Conservation (phyloP, 2,329 filamentous ascomycete species). For the Curvularia sp. region DNA sequence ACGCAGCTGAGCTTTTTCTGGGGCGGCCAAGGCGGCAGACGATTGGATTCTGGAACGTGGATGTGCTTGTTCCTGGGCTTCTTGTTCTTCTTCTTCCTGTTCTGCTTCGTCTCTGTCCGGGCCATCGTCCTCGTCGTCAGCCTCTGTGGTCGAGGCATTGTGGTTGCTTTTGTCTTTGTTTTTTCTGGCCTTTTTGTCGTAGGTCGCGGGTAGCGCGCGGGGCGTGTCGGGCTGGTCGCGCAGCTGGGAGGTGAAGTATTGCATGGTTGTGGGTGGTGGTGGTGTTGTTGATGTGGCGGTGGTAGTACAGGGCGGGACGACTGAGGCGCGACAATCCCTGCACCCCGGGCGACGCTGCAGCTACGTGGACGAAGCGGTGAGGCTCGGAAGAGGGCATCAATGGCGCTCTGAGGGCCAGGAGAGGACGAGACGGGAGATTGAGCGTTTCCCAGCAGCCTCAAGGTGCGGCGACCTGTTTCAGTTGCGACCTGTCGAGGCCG, state of each 20-base stretch:
- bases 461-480: slow-evolving; percentile 14
- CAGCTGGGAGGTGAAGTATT: slow-evolving; percentile 45
- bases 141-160: slow-evolving; percentile 22
- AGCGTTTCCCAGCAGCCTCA: slow-evolving; percentile 5
- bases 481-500: slow-evolving; percentile 2
- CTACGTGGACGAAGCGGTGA: slow-evolving; percentile 17
- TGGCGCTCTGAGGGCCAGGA: background rate
- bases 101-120: background rate
- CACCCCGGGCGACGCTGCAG: background rate
- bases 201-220: slow-evolving; percentile 44
- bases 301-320: slow-evolving; percentile 9
- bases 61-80: slow-evolving; percentile 5
- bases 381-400: slow-evolving; percentile 2
- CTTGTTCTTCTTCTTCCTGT: background rate
- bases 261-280: slow-evolving; percentile 33
- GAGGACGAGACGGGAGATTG: background rate
- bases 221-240: slow-evolving; percentile 37
- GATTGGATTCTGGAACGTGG: slow-evolving; percentile 23
- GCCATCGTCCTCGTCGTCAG: slow-evolving; percentile 21
- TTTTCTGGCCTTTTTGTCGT: slow-evolving; percentile 26
- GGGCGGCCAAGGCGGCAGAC: slow-evolving; percentile 27
- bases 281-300: background rate
- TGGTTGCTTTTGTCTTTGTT: slow-evolving; percentile 32
- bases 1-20: slow-evolving; percentile 43
- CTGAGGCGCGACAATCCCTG: slow-evolving; percentile 11